A percentile compares a stretch with the other conserved stretches of the same genome.
These are phyloP conservation scores for Cordyceps pruinosa DNA, from an alignment of 2,329 filamentous ascomycete species.

Conservation along the genomic window DNA sequence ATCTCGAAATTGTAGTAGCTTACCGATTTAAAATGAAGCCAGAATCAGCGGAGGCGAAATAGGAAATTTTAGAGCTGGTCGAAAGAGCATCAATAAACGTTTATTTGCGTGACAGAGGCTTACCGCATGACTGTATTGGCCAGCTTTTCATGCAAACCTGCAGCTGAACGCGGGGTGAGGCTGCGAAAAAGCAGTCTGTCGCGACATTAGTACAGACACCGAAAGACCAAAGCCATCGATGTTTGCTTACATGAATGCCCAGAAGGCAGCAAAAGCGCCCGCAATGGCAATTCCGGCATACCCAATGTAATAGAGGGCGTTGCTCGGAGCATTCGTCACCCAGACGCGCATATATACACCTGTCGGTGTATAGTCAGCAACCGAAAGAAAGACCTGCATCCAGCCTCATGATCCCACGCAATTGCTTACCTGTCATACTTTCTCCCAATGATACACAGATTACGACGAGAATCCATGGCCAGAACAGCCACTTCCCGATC, in stretches of 20 bases:
- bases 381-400: neutral
- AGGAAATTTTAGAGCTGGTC: constrained; percentile 1
- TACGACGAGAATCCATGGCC: constrained; percentile 1
- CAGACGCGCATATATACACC: neutral
- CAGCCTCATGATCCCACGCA: too few relatives aligned
- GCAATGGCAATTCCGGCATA: neutral
- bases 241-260: neutral
- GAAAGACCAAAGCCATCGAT: too few relatives aligned
- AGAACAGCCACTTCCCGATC: neutral
- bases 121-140: neutral
- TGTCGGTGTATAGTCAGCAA: neutral
- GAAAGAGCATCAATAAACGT: too few relatives aligned
- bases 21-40: neutral
- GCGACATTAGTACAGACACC: too few relatives aligned
- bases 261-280: neutral
- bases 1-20: constrained; percentile 10
- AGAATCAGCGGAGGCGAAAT: neutral
- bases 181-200: neutral
- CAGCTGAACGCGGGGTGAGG: neutral
- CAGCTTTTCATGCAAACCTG: neutral
- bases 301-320: neutral
- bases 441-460: neutral
- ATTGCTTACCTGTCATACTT: neutral
- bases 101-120: too few relatives aligned
- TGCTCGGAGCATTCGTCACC: neutral